Evolutionary conservation across 768 basidiomycete species (phyloP).

Genomic region (Phlebiopsis gigantea): DNA sequence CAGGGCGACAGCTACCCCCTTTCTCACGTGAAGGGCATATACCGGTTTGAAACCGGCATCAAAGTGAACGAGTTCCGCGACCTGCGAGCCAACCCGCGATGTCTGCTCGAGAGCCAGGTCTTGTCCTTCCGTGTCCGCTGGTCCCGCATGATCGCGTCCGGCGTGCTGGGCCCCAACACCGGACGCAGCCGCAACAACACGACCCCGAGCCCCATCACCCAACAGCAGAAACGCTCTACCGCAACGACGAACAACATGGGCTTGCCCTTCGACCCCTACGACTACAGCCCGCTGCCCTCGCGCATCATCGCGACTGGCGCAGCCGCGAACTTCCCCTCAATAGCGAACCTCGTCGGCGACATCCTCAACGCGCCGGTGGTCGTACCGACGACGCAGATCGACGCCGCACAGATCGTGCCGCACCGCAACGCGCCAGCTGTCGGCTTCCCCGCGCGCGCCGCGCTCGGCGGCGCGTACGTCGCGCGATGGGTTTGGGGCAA

Average conservation of each 20-base stretch:
- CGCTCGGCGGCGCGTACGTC: slow-evolving; percentile 71
- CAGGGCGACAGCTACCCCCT: slow-evolving; percentile 74
- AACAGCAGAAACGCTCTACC: slow-evolving; percentile 10
- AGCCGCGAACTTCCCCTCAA: slow-evolving; percentile 78
- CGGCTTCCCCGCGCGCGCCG: slow-evolving; percentile 65
- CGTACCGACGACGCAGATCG: slow-evolving; percentile 69
- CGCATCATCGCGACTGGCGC: slow-evolving; percentile 72
- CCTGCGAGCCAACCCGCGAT: slow-evolving; percentile 82
- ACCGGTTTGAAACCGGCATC: slow-evolving; percentile 82
- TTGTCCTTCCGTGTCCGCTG: slow-evolving; percentile 80
- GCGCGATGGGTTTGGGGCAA: slow-evolving; percentile 86
- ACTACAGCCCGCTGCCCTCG: slow-evolving; percentile 55
- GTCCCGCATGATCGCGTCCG: slow-evolving; percentile 66
- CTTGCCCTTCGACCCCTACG: slow-evolving; percentile 76
- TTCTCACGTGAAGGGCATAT: slow-evolving; percentile 79
- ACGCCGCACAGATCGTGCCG: slow-evolving; percentile 64
- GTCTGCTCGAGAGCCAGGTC: slow-evolving; percentile 77
- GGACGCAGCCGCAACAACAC: slow-evolving; percentile 26
- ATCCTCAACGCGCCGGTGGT: slow-evolving; percentile 80
- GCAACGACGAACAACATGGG: slow-evolving; percentile 45
- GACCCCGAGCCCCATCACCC: slow-evolving; percentile 21
- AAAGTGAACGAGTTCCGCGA: slow-evolving; percentile 88
- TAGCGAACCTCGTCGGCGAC: slow-evolving; percentile 76
- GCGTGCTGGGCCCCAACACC: slow-evolving; percentile 48
- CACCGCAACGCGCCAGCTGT: slow-evolving; percentile 70